These are phyloP conservation scores for Bisporella sp. DNA, from an alignment of 2,329 filamentous ascomycete genomes.

Conservation along the genomic window DNA sequence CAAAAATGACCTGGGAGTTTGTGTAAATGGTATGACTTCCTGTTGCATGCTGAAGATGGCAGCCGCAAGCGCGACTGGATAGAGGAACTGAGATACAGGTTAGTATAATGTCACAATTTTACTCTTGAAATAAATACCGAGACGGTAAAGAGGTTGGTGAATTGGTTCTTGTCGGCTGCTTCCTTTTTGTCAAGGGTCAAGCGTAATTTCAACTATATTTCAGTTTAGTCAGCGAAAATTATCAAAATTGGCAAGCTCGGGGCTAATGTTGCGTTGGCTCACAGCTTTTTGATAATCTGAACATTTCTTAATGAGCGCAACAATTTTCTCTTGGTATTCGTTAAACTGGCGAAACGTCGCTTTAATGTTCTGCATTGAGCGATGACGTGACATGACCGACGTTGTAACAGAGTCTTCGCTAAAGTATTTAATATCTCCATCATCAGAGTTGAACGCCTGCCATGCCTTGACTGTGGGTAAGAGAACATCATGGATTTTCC, in stretches of 20 bases:
- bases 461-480: conserved; percentile 1
- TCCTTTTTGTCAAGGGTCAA: conserved; percentile 2
- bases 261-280: no score
- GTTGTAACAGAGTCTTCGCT: no score
- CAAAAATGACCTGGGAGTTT: conserved; percentile 1
- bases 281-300: no score
- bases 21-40: background rate
- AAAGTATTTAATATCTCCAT: background rate
- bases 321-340: no score
- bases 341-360: background rate
- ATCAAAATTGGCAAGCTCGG: no score
- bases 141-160: background rate
- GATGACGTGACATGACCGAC: no score
- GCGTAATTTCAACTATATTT: conserved; percentile 2
- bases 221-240: background rate
- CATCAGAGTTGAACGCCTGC: background rate
- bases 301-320: no score
- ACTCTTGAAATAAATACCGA: background rate
- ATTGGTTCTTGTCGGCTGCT: background rate
- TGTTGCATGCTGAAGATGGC: conserved; percentile 5
- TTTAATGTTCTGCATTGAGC: background rate
- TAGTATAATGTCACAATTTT: background rate
- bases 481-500: background rate
- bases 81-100: conserved; percentile 1
- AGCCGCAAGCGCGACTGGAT: conserved; percentile 2